Evolutionary conservation across 192 early-diverging fungal genomes (phyloP).

Genomic region (Entophlyctis luteolus): DNA sequence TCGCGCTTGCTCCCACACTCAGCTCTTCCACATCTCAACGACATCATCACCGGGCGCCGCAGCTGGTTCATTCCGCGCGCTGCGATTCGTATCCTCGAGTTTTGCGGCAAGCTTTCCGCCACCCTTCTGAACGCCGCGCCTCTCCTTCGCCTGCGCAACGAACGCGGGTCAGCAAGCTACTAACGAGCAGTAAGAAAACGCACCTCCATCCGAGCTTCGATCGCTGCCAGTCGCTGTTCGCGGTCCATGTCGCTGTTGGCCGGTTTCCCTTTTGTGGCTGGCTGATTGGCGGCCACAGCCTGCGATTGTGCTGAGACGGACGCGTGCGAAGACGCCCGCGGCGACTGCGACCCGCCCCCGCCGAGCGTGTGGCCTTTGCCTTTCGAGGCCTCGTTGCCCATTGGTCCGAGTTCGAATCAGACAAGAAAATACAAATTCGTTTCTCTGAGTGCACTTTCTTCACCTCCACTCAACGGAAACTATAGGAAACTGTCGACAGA

Average conservation of each 20-base stretch:
- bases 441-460: no score
- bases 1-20: no score
- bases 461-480: no score
- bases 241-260: constrained; percentile 21
- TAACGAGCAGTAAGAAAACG: neutral
- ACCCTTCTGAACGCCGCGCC: constrained; percentile 27
- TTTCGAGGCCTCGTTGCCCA: constrained; percentile 25
- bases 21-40: constrained; percentile 15
- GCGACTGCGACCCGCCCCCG: no score
- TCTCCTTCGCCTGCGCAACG: constrained; percentile 10
- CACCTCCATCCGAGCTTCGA: constrained; percentile 27
- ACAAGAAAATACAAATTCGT: no score
- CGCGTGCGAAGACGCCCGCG: no score
- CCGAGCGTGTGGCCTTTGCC: constrained; percentile 23
- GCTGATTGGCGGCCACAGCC: no score
- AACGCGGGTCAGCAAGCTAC: no score
- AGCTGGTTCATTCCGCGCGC: neutral
- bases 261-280: neutral
- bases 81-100: constrained; percentile 19
- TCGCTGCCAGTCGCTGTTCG: constrained; percentile 8
- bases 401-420: no score
- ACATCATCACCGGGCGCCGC: neutral
- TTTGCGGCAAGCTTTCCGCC: constrained; percentile 26
- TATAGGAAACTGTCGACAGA: no score
- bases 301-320: no score